Base-by-base conservation (phyloP, 2,329 filamentous ascomycete species). In the Phialophora chinensis region DNA sequence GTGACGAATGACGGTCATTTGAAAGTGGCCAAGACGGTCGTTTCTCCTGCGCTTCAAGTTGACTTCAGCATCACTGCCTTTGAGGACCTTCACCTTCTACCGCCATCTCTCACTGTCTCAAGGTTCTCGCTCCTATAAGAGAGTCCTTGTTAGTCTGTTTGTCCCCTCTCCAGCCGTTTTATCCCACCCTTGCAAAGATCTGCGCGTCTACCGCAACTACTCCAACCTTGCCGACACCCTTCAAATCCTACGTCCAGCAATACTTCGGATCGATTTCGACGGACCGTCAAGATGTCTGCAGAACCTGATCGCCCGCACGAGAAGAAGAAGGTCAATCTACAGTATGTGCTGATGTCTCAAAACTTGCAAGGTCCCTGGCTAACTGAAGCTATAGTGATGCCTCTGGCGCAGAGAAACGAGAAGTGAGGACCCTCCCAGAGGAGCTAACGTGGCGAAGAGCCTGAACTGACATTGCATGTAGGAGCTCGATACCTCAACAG, bases 401-500 rank as follows among this genome's bases (percentile, higher is more conserved):
- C 78, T 97, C 93, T 68, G 93, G 93, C 79, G 90, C 91, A 71
- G 92, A 96, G 79, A 87, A 88, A 82, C 95, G 91, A 84, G 86
- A 91, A 72, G 92, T 96, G 86, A 78, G 87, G 81, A 61, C 69
- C 71, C 71, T 71, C 72, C 70, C 58, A 62, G 47, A 54, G 57
- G 60, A 63, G 62, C 63, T 66, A 44, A 64, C 31, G 61, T 68
- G 71, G 66, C 73, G 68, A 72, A 71, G 74, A 66, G 72, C 64
- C 55, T 57, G 63, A 47, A 76, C 74, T 66, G 76, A 70, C 63
- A 17, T 4, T 4, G 12, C 31, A 2, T 55, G 5, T 59, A 96
- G 89, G 89, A 92, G 75, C 91, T 97, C 79, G 95, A 97, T 78
- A 92, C 90, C 69, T 88, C 95, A 61, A 99, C 95, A 54, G 95